Conservation (phyloP, 495 filamentous ascomycete species). For the Aspergillus heteromorphus region DNA sequence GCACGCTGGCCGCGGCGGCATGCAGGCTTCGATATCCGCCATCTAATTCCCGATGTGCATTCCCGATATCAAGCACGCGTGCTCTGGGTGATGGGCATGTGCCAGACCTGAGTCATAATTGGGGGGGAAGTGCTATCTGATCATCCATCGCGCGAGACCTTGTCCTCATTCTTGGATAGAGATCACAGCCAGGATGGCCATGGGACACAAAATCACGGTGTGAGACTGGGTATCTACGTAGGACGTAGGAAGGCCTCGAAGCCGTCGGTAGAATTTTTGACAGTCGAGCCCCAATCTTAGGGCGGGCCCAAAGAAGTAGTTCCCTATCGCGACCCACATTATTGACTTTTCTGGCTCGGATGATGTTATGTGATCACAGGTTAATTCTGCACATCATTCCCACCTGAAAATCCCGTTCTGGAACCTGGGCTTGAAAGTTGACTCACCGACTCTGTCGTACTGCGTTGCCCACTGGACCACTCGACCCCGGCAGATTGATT, state of each 20-base stretch:
- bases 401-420: constrained; percentile 7
- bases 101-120: neutral
- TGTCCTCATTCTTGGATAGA: neutral
- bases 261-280: neutral
- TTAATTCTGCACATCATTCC: constrained; percentile 11
- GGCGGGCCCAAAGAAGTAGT: neutral
- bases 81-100: neutral
- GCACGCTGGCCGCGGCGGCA: neutral
- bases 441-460: constrained; percentile 6
- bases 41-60: neutral
- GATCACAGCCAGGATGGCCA: neutral
- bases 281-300: neutral
- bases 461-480: neutral
- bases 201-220: neutral
- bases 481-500: neutral
- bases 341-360: constrained; percentile 14
- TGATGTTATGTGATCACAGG: constrained; percentile 8
- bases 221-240: neutral
- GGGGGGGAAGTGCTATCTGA: neutral
- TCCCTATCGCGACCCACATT: constrained; percentile 9
- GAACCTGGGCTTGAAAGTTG: no score
- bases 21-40: neutral
- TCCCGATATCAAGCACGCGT: neutral
- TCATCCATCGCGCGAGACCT: neutral
- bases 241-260: neutral